phyloP scores from a whole-genome alignment of 176 grass and related monocot genomes.

The Puya raimondii region DNA sequence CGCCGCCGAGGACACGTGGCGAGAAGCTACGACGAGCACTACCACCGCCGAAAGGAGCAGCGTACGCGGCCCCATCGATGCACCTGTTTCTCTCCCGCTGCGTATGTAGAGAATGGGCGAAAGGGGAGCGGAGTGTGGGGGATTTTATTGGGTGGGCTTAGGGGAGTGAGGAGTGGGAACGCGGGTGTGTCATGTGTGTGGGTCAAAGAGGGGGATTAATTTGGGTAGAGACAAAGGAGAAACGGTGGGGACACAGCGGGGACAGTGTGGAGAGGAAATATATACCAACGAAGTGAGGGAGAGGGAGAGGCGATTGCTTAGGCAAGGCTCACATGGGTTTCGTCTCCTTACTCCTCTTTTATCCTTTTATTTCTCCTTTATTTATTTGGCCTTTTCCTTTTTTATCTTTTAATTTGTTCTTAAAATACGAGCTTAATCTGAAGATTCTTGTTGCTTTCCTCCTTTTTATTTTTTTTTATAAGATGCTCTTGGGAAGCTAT shows the following conservation, averaged over 20 bases:
- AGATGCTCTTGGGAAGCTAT: no score
- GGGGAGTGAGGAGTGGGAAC: neutral
- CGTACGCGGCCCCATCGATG: neutral
- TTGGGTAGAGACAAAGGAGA: neutral
- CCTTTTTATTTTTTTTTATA: no score
- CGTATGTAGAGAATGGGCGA: neutral
- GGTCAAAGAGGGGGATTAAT: neutral
- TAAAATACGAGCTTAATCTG: no score
- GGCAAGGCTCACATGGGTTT: neutral
- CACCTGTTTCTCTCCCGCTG: neutral
- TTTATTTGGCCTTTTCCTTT: neutral
- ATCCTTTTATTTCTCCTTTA: neutral
- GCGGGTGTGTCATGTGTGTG: neutral
- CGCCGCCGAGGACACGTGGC: neutral
- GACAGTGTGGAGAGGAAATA: neutral
- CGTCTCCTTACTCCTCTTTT: neutral
- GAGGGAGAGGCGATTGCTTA: neutral
- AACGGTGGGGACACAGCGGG: neutral
- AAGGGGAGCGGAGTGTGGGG: neutral
- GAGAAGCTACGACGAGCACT: conserved; percentile 6
- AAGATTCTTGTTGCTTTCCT: no score
- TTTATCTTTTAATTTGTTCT: no score
- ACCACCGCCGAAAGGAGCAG: neutral
- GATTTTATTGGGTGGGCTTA: no score
- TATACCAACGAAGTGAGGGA: no score